These are phyloP conservation scores for Cytospora piceicola DNA, from an alignment of 2,329 filamentous ascomycete species.

Conservation along the genomic window DNA sequence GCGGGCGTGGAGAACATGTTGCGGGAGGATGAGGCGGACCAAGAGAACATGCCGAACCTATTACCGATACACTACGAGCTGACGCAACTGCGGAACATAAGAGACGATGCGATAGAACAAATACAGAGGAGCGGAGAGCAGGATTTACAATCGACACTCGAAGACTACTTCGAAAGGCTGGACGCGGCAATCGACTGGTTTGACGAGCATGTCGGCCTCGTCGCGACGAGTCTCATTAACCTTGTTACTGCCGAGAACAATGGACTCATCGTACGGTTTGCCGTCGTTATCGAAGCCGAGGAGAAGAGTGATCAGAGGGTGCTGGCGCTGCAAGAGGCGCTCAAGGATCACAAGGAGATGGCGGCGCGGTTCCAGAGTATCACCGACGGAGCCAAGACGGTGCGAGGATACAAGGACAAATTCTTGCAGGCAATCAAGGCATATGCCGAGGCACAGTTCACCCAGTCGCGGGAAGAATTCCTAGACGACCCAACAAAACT, in stretches of 20 bases:
- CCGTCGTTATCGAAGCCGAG: conserved; percentile 90
- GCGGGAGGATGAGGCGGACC: conserved; percentile 79
- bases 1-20: conserved; percentile 77
- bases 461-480: conserved; percentile 73
- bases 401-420: conserved; percentile 95
- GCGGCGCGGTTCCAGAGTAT: conserved; percentile 93
- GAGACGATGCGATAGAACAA: conserved; percentile 96
- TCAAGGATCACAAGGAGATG: conserved; percentile 94
- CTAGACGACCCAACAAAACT: conserved; percentile 80
- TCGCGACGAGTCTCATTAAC: conserved; percentile 88
- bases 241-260: conserved; percentile 86
- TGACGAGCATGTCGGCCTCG: conserved; percentile 87
- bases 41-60: conserved; percentile 89
- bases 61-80: conserved; percentile 89
- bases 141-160: conserved; percentile 78
- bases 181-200: conserved; percentile 93
- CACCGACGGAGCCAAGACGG: conserved; percentile 87
- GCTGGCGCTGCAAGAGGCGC: conserved; percentile 86
- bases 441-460: conserved; percentile 75
- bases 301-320: conserved; percentile 96
- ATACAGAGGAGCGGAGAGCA: conserved; percentile 76
- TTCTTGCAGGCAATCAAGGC: conserved; percentile 81
- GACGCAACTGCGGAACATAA: conserved; percentile 88
- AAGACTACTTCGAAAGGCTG: conserved; percentile 85
- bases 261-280: conserved; percentile 86